These are phyloP conservation scores for Fusarium sp. DNA, from an alignment of 2,329 filamentous ascomycete species.

Conservation along the genomic window DNA sequence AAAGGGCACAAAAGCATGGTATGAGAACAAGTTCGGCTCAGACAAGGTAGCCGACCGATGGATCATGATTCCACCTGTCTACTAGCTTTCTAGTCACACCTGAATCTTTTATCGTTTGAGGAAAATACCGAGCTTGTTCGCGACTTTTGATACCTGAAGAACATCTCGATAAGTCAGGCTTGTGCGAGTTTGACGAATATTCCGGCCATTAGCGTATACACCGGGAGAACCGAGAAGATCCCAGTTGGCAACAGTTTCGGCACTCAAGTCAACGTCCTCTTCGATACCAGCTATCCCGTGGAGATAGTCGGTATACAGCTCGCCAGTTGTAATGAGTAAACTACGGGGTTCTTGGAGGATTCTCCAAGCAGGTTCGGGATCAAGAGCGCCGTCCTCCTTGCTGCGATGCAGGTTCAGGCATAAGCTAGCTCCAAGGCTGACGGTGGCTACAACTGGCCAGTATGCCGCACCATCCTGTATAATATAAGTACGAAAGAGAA, in stretches of 20 bases:
- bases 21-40: slow-evolving; percentile 76
- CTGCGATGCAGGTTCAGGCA: slow-evolving; percentile 81
- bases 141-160: slow-evolving; percentile 79
- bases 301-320: slow-evolving; percentile 75
- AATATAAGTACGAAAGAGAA: slow-evolving; percentile 47
- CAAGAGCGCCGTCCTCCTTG: slow-evolving; percentile 68
- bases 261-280: slow-evolving; percentile 72
- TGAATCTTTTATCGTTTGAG: slow-evolving; percentile 49
- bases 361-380: slow-evolving; percentile 60
- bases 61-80: slow-evolving; percentile 80
- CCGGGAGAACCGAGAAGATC: slow-evolving; percentile 64
- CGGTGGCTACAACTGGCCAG: slow-evolving; percentile 86
- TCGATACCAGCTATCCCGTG: slow-evolving; percentile 78
- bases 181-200: slow-evolving; percentile 68
- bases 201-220: slow-evolving; percentile 61
- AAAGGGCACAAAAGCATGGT: slow-evolving; percentile 81
- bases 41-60: slow-evolving; percentile 71
- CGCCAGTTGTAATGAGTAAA: slow-evolving; percentile 75
- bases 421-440: slow-evolving; percentile 82
- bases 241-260: slow-evolving; percentile 78
- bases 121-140: slow-evolving; percentile 70
- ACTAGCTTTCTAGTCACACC: slow-evolving; percentile 51
- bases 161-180: slow-evolving; percentile 90
- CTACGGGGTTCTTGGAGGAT: slow-evolving; percentile 88
- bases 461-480: slow-evolving; percentile 82